A percentile compares a stretch with the other conserved stretches of the same genome.
phyloP scores from a whole-genome alignment of 2,329 filamentous ascomycete genomes.

The Leptographium procerum region DNA sequence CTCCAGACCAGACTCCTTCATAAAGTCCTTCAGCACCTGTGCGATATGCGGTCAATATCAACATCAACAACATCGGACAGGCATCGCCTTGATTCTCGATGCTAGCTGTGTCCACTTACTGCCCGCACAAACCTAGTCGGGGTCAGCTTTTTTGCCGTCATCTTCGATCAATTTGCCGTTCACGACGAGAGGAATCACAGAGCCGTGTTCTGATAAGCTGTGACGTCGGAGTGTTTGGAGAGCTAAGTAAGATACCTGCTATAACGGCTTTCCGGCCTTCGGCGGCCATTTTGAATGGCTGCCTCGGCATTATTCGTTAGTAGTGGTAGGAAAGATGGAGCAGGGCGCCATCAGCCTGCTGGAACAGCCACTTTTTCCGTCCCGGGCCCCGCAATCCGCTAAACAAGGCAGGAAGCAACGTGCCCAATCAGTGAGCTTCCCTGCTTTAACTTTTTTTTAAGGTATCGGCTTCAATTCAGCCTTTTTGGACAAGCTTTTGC shows the following conservation, averaged over 20 bases:
- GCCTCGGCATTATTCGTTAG: neutral
- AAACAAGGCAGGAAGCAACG: neutral
- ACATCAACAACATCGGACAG: too few species aligned
- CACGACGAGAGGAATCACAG: neutral
- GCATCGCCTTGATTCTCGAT: neutral
- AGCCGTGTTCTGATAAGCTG: neutral
- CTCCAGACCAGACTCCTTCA: constrained; percentile 75
- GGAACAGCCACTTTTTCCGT: constrained; percentile 1
- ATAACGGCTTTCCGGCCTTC: neutral
- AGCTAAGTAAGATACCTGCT: too few species aligned
- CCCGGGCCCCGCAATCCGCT: neutral
- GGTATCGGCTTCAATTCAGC: neutral
- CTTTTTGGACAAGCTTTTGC: neutral
- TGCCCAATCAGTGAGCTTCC: neutral
- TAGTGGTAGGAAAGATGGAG: neutral
- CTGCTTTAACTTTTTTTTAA: neutral
- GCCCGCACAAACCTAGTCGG: constrained; percentile 22
- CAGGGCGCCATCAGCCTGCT: neutral
- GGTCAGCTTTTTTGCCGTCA: constrained; percentile 18
- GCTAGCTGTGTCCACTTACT: constrained; percentile 11
- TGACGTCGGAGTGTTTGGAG: neutral
- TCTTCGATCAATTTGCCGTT: constrained; percentile 4
- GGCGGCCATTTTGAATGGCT: neutral
- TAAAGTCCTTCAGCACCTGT: constrained; percentile 80
- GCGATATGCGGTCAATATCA: neutral